Percentiles rank a stretch among this genome's conserved stretches.
Evolutionary conservation across 2,329 filamentous ascomycete genomes (phyloP).

Genomic region (Aureobasidium sp.): DNA sequence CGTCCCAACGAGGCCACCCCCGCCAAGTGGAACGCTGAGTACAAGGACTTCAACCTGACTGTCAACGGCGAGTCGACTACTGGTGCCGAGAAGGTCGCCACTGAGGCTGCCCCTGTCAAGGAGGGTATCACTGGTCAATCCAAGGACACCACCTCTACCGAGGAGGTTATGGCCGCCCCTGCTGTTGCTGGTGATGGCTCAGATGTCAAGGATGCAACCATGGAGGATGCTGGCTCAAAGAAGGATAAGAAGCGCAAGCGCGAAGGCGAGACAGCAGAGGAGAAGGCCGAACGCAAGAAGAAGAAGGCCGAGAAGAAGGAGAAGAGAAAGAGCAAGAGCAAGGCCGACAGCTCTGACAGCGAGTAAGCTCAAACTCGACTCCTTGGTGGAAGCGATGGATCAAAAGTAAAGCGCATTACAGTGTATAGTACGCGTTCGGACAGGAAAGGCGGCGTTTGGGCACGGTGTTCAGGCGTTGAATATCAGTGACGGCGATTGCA

Average conservation of each 20-base stretch:
- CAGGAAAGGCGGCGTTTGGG: conserved; percentile 15
- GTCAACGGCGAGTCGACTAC: conserved; percentile 27
- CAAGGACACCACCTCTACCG: conserved; percentile 34
- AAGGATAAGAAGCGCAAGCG: conserved; percentile 44
- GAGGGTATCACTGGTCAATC: conserved; percentile 29
- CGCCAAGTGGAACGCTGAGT: conserved; percentile 83
- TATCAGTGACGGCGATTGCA: conserved; percentile 14
- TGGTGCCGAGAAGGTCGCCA: conserved; percentile 24
- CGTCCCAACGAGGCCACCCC: conserved; percentile 88
- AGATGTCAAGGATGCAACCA: conserved; percentile 15
- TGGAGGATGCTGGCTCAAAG: conserved; percentile 26
- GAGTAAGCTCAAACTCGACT: conserved; percentile 22
- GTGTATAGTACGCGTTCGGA: conserved; percentile 14
- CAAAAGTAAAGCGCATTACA: conserved; percentile 12
- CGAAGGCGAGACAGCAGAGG: conserved; percentile 40
- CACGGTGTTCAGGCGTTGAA: conserved; percentile 16
- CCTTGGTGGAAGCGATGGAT: not conserved
- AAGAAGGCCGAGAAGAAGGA: conserved; percentile 78
- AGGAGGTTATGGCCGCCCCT: conserved; percentile 34
- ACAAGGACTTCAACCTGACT: conserved; percentile 74
- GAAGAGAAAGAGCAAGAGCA: conserved; percentile 56
- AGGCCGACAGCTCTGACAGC: conserved; percentile 33
- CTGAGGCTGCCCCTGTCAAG: conserved; percentile 29
- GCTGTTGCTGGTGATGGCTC: conserved; percentile 27
- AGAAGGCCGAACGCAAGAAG: conserved; percentile 45